A percentile compares a stretch with the other conserved stretches of the same genome.
Evolutionary conservation across 805 yeast species (phyloP).

Genomic region (Hanseniaspora occidentalis): DNA sequence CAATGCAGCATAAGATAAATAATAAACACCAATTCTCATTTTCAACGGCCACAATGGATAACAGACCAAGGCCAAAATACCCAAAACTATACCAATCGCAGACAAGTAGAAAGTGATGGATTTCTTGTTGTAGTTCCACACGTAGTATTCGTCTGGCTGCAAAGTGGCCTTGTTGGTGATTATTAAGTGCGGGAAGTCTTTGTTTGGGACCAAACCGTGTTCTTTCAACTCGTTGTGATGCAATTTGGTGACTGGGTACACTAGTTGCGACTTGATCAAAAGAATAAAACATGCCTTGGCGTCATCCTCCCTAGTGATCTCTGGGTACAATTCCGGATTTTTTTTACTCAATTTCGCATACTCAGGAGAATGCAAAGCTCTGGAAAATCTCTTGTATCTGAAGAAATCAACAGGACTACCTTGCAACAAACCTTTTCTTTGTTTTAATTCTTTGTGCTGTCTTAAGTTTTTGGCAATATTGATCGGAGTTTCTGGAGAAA

Average conservation of each 20-base stretch:
- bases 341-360: constrained; percentile 42
- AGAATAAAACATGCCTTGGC: constrained; percentile 53
- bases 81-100: constrained; percentile 36
- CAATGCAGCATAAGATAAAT: constrained; percentile 63
- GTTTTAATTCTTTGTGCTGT: constrained; percentile 54
- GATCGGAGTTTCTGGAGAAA: constrained; percentile 40
- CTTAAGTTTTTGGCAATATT: constrained; percentile 65
- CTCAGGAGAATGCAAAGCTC: constrained; percentile 67
- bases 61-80: constrained; percentile 52
- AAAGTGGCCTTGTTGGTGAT: constrained; percentile 45
- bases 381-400: constrained; percentile 67
- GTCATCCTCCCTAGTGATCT: constrained; percentile 32
- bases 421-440: constrained; percentile 68
- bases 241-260: constrained; percentile 65
- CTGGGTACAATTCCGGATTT: constrained; percentile 36
- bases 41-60: constrained; percentile 94
- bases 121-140: constrained; percentile 72
- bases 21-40: constrained; percentile 88
- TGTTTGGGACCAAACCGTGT: constrained; percentile 50
- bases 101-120: constrained; percentile 31
- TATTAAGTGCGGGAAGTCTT: constrained; percentile 42
- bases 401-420: constrained; percentile 70
- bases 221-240: constrained; percentile 55
- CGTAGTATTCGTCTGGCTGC: constrained; percentile 57
- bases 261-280: constrained; percentile 59